phyloP scores from a whole-genome alignment of 805 yeast genomes.

The Komagataella ulmi region DNA sequence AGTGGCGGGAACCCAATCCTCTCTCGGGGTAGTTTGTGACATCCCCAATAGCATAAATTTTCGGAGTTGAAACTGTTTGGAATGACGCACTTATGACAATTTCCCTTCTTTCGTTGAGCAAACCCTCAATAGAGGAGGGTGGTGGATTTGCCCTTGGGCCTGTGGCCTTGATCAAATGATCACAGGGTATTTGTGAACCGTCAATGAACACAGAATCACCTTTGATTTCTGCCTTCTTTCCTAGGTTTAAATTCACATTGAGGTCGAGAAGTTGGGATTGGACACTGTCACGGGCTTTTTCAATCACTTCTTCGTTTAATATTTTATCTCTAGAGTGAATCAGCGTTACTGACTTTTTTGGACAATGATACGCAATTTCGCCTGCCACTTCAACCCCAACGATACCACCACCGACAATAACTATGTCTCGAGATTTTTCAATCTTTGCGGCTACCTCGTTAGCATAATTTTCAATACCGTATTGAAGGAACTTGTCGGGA shows the following conservation, averaged over 20 bases:
- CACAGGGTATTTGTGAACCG: slow-evolving; percentile 4
- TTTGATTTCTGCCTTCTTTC: slow-evolving; percentile 4
- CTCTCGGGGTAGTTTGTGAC: slow-evolving; percentile 12
- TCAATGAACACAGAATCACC: not conserved
- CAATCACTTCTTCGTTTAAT: slow-evolving; percentile 1
- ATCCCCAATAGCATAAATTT: slow-evolving; percentile 21
- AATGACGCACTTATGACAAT: slow-evolving; percentile 10
- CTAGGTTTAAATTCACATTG: slow-evolving; percentile 8
- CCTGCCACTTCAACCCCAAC: slow-evolving; percentile 18
- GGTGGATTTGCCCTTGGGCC: slow-evolving; percentile 4
- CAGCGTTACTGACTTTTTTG: slow-evolving; percentile 11
- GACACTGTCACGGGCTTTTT: slow-evolving; percentile 1
- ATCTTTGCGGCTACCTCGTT: slow-evolving; percentile 6
- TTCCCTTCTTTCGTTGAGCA: slow-evolving; percentile 6
- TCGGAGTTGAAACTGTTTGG: slow-evolving; percentile 7
- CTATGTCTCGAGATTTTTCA: slow-evolving; percentile 12
- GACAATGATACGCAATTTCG: slow-evolving; percentile 13
- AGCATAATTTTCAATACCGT: slow-evolving; percentile 4
- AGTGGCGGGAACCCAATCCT: slow-evolving; percentile 7
- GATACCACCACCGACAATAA: slow-evolving; percentile 20
- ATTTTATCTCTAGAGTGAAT: slow-evolving; percentile 10
- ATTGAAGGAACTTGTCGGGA: not conserved
- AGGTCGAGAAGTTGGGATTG: slow-evolving; percentile 2
- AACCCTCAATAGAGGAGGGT: not conserved
- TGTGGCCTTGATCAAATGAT: slow-evolving; percentile 4